Evolutionary conservation across 176 grass and related monocot species (phyloP).

Genomic region (Aegilops sharonensis): DNA sequence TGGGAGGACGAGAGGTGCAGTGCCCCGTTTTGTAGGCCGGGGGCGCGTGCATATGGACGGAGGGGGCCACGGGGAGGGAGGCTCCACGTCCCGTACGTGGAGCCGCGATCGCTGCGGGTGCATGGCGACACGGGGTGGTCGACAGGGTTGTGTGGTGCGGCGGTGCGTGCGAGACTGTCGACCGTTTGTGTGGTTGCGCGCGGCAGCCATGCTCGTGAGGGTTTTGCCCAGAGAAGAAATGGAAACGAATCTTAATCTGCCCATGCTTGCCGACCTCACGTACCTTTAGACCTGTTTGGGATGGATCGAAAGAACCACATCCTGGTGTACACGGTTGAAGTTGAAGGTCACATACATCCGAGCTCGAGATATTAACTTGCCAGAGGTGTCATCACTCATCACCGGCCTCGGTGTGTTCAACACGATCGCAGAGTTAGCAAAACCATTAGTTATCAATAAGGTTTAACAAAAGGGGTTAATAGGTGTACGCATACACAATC

Average conservation of each 20-base stretch:
- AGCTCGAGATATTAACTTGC: no score
- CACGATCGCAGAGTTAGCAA: no score
- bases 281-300: background rate
- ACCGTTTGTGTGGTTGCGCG: background rate
- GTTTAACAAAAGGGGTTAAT: no score
- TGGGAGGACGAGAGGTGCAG: background rate
- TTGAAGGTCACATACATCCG: no score
- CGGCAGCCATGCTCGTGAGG: background rate
- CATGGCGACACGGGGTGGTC: background rate
- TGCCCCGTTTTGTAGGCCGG: background rate
- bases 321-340: background rate
- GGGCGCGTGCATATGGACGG: background rate
- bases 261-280: background rate
- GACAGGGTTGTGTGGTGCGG: conserved; percentile 5
- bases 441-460: no score
- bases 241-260: background rate
- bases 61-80: background rate
- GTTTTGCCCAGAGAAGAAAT: background rate
- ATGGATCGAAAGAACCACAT: background rate
- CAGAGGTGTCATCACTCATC: no score
- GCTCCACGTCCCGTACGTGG: background rate
- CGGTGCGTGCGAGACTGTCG: background rate
- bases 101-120: background rate
- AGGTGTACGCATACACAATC: no score
- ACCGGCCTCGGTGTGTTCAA: no score